Conservation (phyloP, 2,329 filamentous ascomycete species). For the Phoma sp. region DNA sequence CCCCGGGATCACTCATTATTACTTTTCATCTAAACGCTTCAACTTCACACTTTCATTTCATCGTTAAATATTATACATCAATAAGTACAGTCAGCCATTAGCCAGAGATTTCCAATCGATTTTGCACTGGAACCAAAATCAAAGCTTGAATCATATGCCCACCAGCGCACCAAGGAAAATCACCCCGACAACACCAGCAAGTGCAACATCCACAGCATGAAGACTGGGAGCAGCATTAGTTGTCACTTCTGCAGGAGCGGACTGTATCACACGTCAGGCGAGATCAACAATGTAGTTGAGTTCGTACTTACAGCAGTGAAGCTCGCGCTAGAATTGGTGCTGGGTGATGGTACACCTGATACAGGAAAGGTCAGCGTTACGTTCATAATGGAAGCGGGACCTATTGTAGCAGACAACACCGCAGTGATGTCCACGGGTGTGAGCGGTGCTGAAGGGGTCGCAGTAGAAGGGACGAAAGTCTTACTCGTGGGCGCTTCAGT, state of each 20-base stretch:
- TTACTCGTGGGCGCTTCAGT: slow-evolving; percentile 4
- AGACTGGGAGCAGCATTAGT: slow-evolving; percentile 24
- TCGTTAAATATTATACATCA: too few relatives aligned
- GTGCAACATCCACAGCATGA: background rate
- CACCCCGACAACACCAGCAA: slow-evolving; percentile 23
- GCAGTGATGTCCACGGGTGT: background rate
- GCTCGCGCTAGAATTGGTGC: slow-evolving; percentile 22
- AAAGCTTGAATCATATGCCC: slow-evolving; percentile 15
- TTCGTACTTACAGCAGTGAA: slow-evolving; percentile 21
- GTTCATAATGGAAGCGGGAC: background rate
- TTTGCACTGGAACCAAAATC: background rate
- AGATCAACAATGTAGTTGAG: background rate
- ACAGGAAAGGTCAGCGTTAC: slow-evolving; percentile 11
- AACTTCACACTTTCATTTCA: too few relatives aligned
- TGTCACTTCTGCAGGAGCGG: slow-evolving; percentile 22
- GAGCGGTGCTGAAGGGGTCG: background rate
- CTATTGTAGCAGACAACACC: background rate
- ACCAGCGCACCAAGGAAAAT: slow-evolving; percentile 25
- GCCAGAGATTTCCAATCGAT: background rate
- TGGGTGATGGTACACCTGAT: slow-evolving; percentile 11
- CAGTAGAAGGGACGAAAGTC: slow-evolving; percentile 8
- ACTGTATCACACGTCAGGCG: slow-evolving; percentile 9
- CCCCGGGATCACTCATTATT: too few relatives aligned
- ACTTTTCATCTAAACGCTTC: too few relatives aligned
- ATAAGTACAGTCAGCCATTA: background rate